Conservation (phyloP, 371 early-diverging fungal species). For the Quaeritorhiza haematococci region DNA sequence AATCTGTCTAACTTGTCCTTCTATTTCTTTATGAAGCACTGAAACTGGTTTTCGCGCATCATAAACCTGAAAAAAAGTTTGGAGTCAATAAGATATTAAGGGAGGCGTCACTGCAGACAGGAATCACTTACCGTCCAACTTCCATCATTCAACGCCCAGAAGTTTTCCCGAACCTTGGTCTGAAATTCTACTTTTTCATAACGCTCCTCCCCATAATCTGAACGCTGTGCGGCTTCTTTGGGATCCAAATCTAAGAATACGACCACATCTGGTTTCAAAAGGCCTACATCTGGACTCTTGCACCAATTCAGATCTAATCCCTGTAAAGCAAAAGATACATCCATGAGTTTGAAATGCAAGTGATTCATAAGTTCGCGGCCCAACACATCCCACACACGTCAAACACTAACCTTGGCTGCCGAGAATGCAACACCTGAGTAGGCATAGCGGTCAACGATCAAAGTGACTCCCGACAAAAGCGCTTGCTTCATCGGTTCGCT, state of each 20-base stretch:
- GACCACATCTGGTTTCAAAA: constrained; percentile 64
- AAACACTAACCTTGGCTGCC: constrained; percentile 74
- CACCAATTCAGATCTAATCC: constrained; percentile 88
- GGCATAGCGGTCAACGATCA: constrained; percentile 96
- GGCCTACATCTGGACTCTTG: constrained; percentile 78
- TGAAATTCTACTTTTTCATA: constrained; percentile 92
- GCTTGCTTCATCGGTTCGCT: constrained; percentile 7
- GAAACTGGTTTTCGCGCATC: no score
- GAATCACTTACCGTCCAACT: constrained; percentile 58
- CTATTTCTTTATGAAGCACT: no score
- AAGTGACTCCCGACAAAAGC: constrained; percentile 60
- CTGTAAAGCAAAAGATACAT: constrained; percentile 34
- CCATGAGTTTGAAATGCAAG: no score
- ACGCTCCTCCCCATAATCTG: constrained; percentile 92
- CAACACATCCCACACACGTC: no score
- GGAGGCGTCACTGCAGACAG: no score
- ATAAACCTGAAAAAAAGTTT: no score
- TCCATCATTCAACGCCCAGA: constrained; percentile 50
- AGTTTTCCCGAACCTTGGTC: constrained; percentile 61
- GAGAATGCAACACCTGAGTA: constrained; percentile 96
- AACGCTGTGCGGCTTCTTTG: constrained; percentile 67
- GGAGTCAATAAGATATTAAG: no score
- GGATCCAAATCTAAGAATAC: constrained; percentile 87
- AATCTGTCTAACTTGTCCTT: no score
- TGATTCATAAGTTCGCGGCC: no score